phyloP scores from a whole-genome alignment of 192 early-diverging fungal species.

The Backusella morwellensis region DNA sequence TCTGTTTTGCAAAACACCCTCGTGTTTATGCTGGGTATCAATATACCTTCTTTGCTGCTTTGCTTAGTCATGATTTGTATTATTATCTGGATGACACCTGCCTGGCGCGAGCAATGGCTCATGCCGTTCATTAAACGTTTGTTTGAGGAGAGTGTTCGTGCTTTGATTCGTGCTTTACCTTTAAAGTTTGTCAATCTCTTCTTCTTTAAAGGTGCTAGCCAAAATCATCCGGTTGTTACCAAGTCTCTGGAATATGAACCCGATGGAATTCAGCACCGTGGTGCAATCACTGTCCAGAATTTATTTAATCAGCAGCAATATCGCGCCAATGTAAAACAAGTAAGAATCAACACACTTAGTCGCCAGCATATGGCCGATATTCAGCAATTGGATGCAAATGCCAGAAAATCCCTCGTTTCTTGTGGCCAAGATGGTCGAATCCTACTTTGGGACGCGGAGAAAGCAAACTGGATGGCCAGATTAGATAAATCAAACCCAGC shows the following conservation, averaged over 20 bases:
- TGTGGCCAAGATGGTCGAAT: conserved; percentile 33
- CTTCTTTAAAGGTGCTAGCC: conserved; percentile 4
- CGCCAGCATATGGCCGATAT: conserved; percentile 32
- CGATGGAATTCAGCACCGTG: conserved; percentile 18
- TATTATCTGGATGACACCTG: conserved; percentile 29
- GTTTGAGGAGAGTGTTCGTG: background rate
- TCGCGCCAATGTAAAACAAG: conserved; percentile 5
- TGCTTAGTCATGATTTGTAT: conserved; percentile 23
- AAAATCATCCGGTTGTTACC: background rate
- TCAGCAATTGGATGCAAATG: conserved; percentile 20
- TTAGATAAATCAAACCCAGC: conserved; percentile 20
- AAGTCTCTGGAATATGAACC: conserved; percentile 22
- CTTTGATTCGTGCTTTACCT: background rate
- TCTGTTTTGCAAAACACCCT: background rate
- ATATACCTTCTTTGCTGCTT: conserved; percentile 27
- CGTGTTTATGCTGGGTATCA: conserved; percentile 9
- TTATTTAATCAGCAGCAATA: conserved; percentile 19
- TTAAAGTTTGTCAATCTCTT: background rate
- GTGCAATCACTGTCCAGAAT: conserved; percentile 25
- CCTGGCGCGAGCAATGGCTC: conserved; percentile 24
- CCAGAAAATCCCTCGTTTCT: conserved; percentile 25
- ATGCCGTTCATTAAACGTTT: conserved; percentile 2
- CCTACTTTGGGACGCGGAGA: conserved; percentile 28
- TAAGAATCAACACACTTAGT: conserved; percentile 20
- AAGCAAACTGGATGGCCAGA: conserved; percentile 31